phyloP scores from a whole-genome alignment of 2,329 filamentous ascomycete species.

The Byssothecium circinans region DNA sequence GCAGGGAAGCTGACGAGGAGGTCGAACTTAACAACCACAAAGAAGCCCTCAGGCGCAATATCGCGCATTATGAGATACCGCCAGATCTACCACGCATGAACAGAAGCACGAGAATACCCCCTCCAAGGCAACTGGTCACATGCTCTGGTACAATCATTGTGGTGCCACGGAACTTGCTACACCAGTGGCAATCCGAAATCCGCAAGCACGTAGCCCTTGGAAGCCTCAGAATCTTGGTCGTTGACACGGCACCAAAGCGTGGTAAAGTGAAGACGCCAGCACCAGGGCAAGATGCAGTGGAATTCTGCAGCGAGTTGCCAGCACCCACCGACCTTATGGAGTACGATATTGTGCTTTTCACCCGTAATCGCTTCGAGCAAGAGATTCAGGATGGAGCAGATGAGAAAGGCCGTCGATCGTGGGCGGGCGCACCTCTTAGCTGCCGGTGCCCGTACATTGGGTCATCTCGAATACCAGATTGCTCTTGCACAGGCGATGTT shows the following conservation, averaged over 20 bases:
- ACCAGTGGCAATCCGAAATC: constrained; percentile 84
- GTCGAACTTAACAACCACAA: constrained; percentile 45
- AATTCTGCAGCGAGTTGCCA: constrained; percentile 57
- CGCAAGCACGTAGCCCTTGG: constrained; percentile 67
- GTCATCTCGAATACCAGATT: constrained; percentile 47
- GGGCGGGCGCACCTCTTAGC: constrained; percentile 22
- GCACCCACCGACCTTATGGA: constrained; percentile 58
- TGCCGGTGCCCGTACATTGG: constrained; percentile 49
- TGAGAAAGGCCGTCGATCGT: constrained; percentile 45
- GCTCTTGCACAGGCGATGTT: constrained; percentile 46
- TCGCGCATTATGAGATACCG: constrained; percentile 47
- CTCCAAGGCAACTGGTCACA: constrained; percentile 60
- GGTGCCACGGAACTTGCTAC: constrained; percentile 78
- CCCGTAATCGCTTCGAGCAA: constrained; percentile 70
- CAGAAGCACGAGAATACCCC: constrained; percentile 44
- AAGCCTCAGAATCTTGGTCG: constrained; percentile 64
- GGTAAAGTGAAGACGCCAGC: constrained; percentile 15
- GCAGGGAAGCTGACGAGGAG: constrained; percentile 51
- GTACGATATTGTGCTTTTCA: constrained; percentile 79
- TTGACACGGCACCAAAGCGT: constrained; percentile 49
- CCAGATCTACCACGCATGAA: constrained; percentile 44
- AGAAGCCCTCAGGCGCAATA: constrained; percentile 34
- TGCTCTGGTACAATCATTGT: constrained; percentile 74
- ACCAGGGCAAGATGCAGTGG: constrained; percentile 20
- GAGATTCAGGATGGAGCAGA: constrained; percentile 60